Conservation (phyloP, 2,329 filamentous ascomycete genomes). For the Neofusicoccum sp. region DNA sequence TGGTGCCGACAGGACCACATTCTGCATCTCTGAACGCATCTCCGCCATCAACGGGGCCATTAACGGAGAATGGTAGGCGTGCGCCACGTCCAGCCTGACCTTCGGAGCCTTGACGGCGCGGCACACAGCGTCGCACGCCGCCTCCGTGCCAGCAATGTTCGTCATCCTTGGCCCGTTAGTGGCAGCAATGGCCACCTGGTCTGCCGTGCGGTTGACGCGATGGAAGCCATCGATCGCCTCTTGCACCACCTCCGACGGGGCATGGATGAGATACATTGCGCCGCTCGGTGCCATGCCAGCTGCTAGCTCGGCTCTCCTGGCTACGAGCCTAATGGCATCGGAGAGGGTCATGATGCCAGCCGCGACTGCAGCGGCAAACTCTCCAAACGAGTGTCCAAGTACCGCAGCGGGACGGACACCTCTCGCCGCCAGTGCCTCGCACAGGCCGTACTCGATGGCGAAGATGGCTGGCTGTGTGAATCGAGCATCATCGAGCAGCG, state of each 20-base stretch:
- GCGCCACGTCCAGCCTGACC: neutral
- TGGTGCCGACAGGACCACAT: neutral
- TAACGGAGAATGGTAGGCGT: neutral
- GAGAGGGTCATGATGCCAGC: conserved; percentile 29
- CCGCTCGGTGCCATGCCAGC: neutral
- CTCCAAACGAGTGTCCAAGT: conserved; percentile 47
- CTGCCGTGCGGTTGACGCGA: neutral
- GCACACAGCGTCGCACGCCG: neutral
- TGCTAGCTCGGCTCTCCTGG: neutral
- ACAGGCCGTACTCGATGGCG: conserved; percentile 40
- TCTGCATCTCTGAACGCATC: neutral
- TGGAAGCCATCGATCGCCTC: neutral
- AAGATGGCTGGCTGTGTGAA: conserved; percentile 40
- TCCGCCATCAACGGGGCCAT: neutral
- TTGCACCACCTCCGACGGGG: neutral
- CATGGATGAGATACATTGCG: neutral
- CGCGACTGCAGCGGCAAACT: conserved; percentile 45
- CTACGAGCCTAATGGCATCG: conserved; percentile 27
- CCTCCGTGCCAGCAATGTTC: neutral
- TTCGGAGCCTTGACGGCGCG: neutral
- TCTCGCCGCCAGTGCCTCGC: conserved; percentile 31
- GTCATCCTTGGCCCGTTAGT: neutral
- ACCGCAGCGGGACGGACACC: conserved; percentile 36
- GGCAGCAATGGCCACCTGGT: neutral
- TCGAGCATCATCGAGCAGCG: conserved; percentile 24